These are phyloP conservation scores for Dillenia suffruticosa DNA, from an alignment of 164 flowering plant genomes.

Conservation along the genomic window DNA sequence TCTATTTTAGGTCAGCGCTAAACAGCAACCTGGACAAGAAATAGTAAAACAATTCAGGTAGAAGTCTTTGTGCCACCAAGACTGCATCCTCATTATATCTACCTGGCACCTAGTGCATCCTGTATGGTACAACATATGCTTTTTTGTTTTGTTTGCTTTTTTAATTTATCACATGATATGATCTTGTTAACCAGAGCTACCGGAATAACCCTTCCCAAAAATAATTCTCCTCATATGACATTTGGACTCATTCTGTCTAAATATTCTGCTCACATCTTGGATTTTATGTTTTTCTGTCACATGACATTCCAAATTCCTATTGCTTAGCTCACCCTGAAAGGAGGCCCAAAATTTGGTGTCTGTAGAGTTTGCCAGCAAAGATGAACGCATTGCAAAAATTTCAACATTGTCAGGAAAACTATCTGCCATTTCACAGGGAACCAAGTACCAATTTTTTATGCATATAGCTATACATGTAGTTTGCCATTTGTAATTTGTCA, in stretches of 20 bases:
- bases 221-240: no score
- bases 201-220: no score
- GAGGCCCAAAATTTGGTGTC: conserved; percentile 70
- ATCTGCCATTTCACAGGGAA: conserved; percentile 75
- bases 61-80: conserved; percentile 84
- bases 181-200: no score
- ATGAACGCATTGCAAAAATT: conserved; percentile 47
- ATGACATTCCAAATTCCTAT: neutral
- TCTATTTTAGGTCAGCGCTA: conserved; percentile 62
- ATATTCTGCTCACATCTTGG: no score
- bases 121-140: conserved; percentile 68
- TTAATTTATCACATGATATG: neutral
- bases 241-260: no score
- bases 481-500: no score
- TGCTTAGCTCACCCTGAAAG: conserved; percentile 60
- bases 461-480: no score
- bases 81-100: conserved; percentile 62
- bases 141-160: neutral
- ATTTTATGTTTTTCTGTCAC: no score
- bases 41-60: conserved; percentile 52
- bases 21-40: conserved; percentile 71
- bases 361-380: conserved; percentile 48
- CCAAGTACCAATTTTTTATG: neutral
- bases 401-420: conserved; percentile 55
- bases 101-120: conserved; percentile 86